Percentiles rank a stretch among this genome's conserved stretches.
Conservation (phyloP, 495 filamentous ascomycete genomes). For the Aspergillus hancockii region DNA sequence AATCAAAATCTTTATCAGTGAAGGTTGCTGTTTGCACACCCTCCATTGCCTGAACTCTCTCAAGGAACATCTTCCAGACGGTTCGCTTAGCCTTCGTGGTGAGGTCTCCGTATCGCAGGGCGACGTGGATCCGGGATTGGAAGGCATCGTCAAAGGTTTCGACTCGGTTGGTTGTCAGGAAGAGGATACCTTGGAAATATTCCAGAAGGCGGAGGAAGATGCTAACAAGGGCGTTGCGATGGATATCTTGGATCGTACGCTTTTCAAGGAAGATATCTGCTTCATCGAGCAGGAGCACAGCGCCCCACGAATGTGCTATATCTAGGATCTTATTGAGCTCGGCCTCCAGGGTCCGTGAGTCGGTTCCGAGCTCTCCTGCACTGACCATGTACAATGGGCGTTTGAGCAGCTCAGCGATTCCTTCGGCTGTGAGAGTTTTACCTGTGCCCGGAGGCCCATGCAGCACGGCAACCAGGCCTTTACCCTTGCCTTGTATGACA, state of each 20-base stretch:
- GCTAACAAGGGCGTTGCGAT: slow-evolving; percentile 75
- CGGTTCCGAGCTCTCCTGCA: slow-evolving; percentile 80
- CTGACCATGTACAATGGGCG: slow-evolving; percentile 84
- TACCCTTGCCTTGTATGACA: slow-evolving; percentile 77
- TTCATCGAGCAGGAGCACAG: slow-evolving; percentile 75
- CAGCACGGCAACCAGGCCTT: slow-evolving; percentile 72
- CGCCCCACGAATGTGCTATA: slow-evolving; percentile 85
- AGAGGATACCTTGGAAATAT: slow-evolving; percentile 80
- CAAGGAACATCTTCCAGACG: slow-evolving; percentile 85
- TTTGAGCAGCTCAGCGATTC: slow-evolving; percentile 79
- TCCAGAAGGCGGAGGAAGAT: slow-evolving; percentile 73
- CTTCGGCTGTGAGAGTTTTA: slow-evolving; percentile 87
- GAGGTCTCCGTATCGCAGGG: slow-evolving; percentile 79
- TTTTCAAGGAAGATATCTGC: slow-evolving; percentile 80
- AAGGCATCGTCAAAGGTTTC: slow-evolving; percentile 72
- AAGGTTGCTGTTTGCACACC: slow-evolving; percentile 64
- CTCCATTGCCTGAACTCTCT: slow-evolving; percentile 65
- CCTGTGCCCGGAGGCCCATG: slow-evolving; percentile 86
- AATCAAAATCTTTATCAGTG: slow-evolving; percentile 65
- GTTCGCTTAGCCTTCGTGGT: slow-evolving; percentile 72
- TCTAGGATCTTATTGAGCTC: slow-evolving; percentile 84
- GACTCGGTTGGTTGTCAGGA: slow-evolving; percentile 78
- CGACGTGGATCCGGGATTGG: slow-evolving; percentile 69
- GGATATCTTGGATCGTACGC: slow-evolving; percentile 68
- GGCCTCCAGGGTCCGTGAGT: slow-evolving; percentile 73